Evolutionary conservation across 257 asterid species (phyloP).

Genomic region (Euphrasia confusa): DNA sequence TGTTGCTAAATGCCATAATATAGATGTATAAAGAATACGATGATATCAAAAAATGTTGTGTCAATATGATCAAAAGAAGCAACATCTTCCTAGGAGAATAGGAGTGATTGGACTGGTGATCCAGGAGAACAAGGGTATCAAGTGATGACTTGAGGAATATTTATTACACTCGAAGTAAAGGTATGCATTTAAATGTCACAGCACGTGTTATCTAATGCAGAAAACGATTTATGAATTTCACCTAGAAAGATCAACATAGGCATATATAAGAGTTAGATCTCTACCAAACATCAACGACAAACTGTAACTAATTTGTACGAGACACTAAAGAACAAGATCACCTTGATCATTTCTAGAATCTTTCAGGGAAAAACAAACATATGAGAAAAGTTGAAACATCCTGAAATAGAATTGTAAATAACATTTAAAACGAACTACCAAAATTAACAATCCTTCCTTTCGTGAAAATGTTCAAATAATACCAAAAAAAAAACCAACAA

Average conservation of each 20-base stretch:
- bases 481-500: conserved; percentile 17
- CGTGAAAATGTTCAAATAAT: neutral
- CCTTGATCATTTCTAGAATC: neutral
- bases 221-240: conserved; percentile 7
- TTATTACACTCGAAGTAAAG: neutral
- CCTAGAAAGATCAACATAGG: conserved; percentile 8
- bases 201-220: conserved; percentile 3
- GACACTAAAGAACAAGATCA: conserved; percentile 1
- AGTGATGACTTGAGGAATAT: conserved; percentile 15
- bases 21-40: conserved; percentile 8
- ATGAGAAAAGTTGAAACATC: conserved; percentile 13
- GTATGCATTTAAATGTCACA: neutral
- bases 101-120: conserved; percentile 1
- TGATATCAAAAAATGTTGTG: conserved; percentile 5
- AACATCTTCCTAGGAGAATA: conserved; percentile 15
- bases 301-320: conserved; percentile 2
- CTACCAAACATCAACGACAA: conserved; percentile 6
- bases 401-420: conserved; percentile 14
- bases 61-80: conserved; percentile 1
- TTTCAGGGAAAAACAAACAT: conserved; percentile 7
- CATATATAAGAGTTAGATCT: conserved; percentile 11
- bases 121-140: no score
- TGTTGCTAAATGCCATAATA: neutral
- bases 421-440: conserved; percentile 9
- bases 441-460: neutral